A percentile compares a stretch with the other conserved stretches of the same genome.
Conservation (phyloP, 2,329 filamentous ascomycete genomes). For the Coniosporium tulheliwenetii region DNA sequence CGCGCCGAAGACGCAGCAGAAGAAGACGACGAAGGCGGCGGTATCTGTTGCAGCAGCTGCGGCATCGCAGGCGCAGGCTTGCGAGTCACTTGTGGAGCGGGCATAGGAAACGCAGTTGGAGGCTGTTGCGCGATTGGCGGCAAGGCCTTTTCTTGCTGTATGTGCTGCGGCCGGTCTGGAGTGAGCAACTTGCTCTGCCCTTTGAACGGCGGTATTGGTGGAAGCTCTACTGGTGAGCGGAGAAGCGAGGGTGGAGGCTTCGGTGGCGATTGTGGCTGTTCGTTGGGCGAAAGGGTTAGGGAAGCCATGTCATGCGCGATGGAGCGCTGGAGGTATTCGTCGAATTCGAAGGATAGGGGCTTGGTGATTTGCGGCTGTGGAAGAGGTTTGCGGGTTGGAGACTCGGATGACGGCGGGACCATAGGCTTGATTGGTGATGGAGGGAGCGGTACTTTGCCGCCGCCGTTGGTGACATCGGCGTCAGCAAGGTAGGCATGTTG, state of each 20-base stretch:
- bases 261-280: neutral
- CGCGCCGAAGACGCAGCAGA: conserved; percentile 5
- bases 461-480: conserved; percentile 19
- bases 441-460: conserved; percentile 29
- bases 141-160: conserved; percentile 3
- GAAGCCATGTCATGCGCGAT: conserved; percentile 27
- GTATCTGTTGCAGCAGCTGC: neutral
- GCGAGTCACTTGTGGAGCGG: neutral
- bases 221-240: neutral
- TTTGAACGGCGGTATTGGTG: neutral
- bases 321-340: conserved; percentile 32
- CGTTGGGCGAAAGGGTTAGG: neutral
- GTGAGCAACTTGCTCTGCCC: neutral
- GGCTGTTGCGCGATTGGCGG: conserved; percentile 16
- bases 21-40: neutral
- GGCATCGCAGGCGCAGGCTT: neutral
- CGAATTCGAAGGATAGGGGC: conserved; percentile 15
- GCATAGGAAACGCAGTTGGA: conserved; percentile 2
- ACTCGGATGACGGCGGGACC: conserved; percentile 16
- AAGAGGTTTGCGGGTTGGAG: conserved; percentile 5
- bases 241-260: neutral
- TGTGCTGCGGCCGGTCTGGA: neutral
- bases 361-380: conserved; percentile 15
- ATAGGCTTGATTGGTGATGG: conserved; percentile 28
- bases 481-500: conserved; percentile 10